Base-by-base conservation (phyloP, 2,329 filamentous ascomycete genomes). In the Penicillium sp. region DNA sequence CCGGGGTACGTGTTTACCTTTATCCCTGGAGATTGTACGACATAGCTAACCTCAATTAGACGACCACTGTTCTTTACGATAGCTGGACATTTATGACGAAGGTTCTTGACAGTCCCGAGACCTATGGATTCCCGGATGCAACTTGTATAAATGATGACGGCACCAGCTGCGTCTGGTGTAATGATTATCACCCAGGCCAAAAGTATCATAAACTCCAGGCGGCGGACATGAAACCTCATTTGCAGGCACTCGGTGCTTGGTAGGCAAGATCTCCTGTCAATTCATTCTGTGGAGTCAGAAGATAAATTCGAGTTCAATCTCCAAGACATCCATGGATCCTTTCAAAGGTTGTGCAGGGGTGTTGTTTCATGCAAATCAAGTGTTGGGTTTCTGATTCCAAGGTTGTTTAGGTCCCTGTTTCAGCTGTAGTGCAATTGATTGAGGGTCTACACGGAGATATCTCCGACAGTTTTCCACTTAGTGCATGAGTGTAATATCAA, bases 121-220 rank as follows among this genome's bases (percentile, higher is more conserved):
- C 49, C 7, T 70, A 69, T 45, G 66, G 64, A 14, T 71, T 63
- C 39, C 54, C 57, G 2, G 57, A 69, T 56, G 60, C 60, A 6
- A 67, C 60, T 8, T 72, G 69, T 42, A 62, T 70, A 31, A 58
- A 69, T 48, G 52, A 57, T 18, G 62, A 70, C 50, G 68, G 69
- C 4, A 46, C 42, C 2, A 60, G 54, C 8, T 71, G 68, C 57
- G 29, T 72, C 3, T 71, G 70, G 69, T 70, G 68, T 65, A 68
- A 72, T 54, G 44, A 60, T 45, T 71, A 70, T 42, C 68, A 72
- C 42, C 69, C 70, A 4, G 62, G 63, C 1, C 41, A 58, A 3
- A 69, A 66, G 49, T 71, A 68, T 53, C 68, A 70, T 39, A 16
- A 55, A 41, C 44, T 65, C 11, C 67, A 69, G 49, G 66, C 67